Evolutionary conservation across 768 basidiomycete genomes (phyloP), one percentile per base, ranked within the genome.

Genomic region (Naganishia vishniacii): DNA sequence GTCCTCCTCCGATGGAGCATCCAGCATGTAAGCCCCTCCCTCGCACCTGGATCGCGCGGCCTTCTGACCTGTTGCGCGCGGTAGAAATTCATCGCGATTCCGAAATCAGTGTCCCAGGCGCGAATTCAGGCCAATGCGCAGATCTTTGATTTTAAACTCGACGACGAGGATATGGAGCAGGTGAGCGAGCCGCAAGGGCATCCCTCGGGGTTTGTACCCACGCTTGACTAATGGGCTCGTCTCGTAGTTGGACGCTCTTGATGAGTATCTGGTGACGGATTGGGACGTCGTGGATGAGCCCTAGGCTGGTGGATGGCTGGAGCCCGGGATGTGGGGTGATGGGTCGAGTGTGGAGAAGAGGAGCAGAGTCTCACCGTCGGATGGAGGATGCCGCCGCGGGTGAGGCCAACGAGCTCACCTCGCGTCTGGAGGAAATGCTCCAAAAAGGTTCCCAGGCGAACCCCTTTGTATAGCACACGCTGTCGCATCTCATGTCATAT

Each of bases 1-100:
- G 78, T 89, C 49, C 78, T 88, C 41, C 78, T 89, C 29, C 84
- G 93, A 25, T 95, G 91, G 89, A 85, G 84, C 12, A 76, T 91
- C n/a, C 87, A 91, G 74, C 86, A 87, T 80, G 88, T 78, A 59
- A 9, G 46, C 11, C 53, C 18, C 29, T 5, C 49, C 32, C 32
- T 26, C 34, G 20, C 8, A 32, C 37, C 29, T 64, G 0, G 6
- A 12, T 0, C 15, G 8, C 6, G 8, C 37, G n/a, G n/a, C n/a
- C n/a, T n/a, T n/a, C n/a, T n/a, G n/a, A n/a, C n/a, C n/a, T n/a
- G n/a, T n/a, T n/a, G n/a, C n/a, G n/a, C n/a, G n/a, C n/a, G n/a
- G n/a, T n/a, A 77, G 77, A 74, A 75, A 25, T 80, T 76, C 71
- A 69, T 80, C 62, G 72, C 79, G 46, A 80, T 82, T 56, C 82